Evolutionary conservation across 495 filamentous ascomycete species (phyloP).

Genomic region (Hypoxylon subgilvum): DNA sequence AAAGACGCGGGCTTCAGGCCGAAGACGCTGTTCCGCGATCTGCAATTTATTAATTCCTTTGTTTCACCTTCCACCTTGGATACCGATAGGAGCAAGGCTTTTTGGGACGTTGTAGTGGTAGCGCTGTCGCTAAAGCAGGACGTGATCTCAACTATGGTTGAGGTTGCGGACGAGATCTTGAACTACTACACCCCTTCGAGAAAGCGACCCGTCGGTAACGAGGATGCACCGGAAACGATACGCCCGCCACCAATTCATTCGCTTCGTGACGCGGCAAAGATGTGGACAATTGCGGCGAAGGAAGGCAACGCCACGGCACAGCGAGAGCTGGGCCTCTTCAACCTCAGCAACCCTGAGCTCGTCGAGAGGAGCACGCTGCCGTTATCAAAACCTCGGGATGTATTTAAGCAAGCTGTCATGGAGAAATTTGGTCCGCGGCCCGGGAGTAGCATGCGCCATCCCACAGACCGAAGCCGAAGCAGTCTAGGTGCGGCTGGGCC

Average conservation of each 20-base stretch:
- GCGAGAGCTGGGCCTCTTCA: constrained; percentile 91
- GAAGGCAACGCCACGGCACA: constrained; percentile 93
- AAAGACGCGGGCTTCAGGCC: constrained; percentile 77
- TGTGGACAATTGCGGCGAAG: constrained; percentile 94
- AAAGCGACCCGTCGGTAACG: constrained; percentile 35
- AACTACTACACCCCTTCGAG: constrained; percentile 58
- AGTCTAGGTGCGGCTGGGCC: constrained; percentile 35
- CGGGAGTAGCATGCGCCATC: constrained; percentile 42
- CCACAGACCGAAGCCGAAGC: constrained; percentile 29
- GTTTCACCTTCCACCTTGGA: constrained; percentile 81
- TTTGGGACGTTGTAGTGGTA: constrained; percentile 91
- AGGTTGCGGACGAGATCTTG: constrained; percentile 78
- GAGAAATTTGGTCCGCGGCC: constrained; percentile 64
- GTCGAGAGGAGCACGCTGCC: constrained; percentile 85
- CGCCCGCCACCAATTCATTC: constrained; percentile 59
- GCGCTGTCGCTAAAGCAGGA: constrained; percentile 89
- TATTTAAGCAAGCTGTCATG: constrained; percentile 89
- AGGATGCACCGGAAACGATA: constrained; percentile 42
- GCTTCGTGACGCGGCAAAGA: constrained; percentile 83
- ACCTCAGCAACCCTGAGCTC: constrained; percentile 89
- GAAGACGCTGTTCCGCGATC: constrained; percentile 89
- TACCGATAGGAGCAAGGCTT: constrained; percentile 86
- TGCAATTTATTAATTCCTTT: constrained; percentile 95
- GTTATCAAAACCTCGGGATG: constrained; percentile 81
- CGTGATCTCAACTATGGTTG: constrained; percentile 86